These are phyloP conservation scores for Diplosphaera chodatii DNA, from an alignment of 139 green algal genomes.

Conservation along the genomic window DNA sequence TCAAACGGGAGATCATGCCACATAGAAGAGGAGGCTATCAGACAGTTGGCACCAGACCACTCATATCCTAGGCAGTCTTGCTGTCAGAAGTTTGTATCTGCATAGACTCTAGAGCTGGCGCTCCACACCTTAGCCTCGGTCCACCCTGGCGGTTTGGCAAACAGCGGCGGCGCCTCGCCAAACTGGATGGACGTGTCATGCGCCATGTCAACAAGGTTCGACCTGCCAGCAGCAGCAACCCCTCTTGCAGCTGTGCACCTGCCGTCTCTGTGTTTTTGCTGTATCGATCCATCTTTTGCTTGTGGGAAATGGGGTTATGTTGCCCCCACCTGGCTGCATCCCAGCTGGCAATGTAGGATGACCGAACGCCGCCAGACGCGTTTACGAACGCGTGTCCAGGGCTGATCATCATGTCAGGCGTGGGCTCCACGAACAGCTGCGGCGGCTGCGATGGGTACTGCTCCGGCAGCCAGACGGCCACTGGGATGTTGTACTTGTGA, in stretches of 20 bases:
- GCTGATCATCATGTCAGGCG: slow-evolving; percentile 87
- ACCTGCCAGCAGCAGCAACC: too few relatives aligned
- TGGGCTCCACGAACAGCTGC: slow-evolving; percentile 77
- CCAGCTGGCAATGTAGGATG: slow-evolving; percentile 43
- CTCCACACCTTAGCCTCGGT: too few relatives aligned
- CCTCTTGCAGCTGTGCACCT: too few relatives aligned
- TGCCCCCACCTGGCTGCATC: slow-evolving; percentile 5
- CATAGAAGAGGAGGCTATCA: too few relatives aligned
- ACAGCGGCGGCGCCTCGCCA: slow-evolving; percentile 78
- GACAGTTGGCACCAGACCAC: too few relatives aligned
- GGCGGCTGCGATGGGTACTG: slow-evolving; percentile 63
- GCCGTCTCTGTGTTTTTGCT: too few relatives aligned
- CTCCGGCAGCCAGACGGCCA: slow-evolving; percentile 78
- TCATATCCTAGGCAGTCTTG: too few relatives aligned
- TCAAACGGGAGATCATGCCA: too few relatives aligned
- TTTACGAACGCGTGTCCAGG: slow-evolving; percentile 69
- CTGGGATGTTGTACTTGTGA: slow-evolving; percentile 91
- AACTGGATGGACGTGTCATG: slow-evolving; percentile 71
- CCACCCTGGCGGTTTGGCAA: slow-evolving; percentile 52
- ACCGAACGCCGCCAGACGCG: slow-evolving; percentile 47
- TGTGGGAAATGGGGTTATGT: too few relatives aligned
- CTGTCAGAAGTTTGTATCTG: too few relatives aligned
- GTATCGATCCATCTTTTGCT: too few relatives aligned
- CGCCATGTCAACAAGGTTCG: slow-evolving; percentile 46
- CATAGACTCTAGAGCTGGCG: too few relatives aligned